These are phyloP conservation scores for Neofusicoccum sp. DNA, from an alignment of 2,329 filamentous ascomycete species.

Conservation along the genomic window DNA sequence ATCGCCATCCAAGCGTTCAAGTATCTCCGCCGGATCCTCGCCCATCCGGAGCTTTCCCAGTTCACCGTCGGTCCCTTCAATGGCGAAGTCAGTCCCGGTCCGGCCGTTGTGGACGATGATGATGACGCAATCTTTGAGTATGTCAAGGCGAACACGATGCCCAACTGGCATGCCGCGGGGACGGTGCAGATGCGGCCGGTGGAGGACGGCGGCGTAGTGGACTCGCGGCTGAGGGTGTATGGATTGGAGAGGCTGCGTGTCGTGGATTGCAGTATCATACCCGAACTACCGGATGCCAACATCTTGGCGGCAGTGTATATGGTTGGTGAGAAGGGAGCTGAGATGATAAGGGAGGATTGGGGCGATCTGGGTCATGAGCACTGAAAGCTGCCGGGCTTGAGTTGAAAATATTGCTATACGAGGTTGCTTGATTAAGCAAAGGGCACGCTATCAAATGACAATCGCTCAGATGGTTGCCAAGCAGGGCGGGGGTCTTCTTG, in stretches of 20 bases:
- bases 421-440: no score
- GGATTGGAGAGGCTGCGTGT: slow-evolving; percentile 1
- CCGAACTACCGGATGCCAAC: neutral
- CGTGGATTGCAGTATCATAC: slow-evolving; percentile 14
- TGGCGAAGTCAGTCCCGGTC: slow-evolving; percentile 26
- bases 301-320: slow-evolving; percentile 3
- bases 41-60: slow-evolving; percentile 21
- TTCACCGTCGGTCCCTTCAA: slow-evolving; percentile 22
- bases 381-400: no score
- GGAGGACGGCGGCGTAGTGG: slow-evolving; percentile 2
- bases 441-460: no score
- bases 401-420: no score
- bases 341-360: slow-evolving; percentile 4
- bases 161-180: slow-evolving; percentile 34
- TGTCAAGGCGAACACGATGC: slow-evolving; percentile 22
- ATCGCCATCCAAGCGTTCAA: slow-evolving; percentile 26
- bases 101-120: slow-evolving; percentile 23
- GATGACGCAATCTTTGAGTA: slow-evolving; percentile 27
- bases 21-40: slow-evolving; percentile 26
- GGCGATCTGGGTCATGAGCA: no score
- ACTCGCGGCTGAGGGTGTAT: neutral
- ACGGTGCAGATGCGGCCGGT: slow-evolving; percentile 26
- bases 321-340: slow-evolving; percentile 14
- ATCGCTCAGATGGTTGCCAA: no score
- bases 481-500: neutral